Percentiles rank a stretch among this genome's conserved stretches.
Evolutionary conservation across 1,139 yeast species (phyloP).

Genomic region (Debaryomycetaceae sp.): DNA sequence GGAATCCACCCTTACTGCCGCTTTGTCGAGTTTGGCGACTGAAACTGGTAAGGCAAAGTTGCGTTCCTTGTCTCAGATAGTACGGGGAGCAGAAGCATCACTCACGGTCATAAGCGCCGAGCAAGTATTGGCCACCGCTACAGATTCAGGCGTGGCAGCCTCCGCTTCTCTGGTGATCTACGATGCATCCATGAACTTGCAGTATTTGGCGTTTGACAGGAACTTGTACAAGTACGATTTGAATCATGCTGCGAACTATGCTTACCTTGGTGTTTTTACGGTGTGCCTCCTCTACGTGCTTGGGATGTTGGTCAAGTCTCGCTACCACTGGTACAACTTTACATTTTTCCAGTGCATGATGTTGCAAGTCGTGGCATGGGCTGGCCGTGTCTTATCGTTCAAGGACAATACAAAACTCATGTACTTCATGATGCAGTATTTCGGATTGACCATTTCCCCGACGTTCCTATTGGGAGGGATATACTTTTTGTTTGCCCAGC

Average conservation of each 20-base stretch:
- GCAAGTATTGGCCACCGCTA: conserved; percentile 27
- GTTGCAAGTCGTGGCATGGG: conserved; percentile 62
- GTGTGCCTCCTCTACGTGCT: conserved; percentile 13
- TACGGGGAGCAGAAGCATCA: conserved; percentile 30
- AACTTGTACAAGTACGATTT: conserved; percentile 6
- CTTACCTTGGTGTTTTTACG: conserved; percentile 18
- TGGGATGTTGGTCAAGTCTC: conserved; percentile 22
- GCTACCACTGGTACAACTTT: conserved; percentile 66
- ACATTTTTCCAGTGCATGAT: conserved; percentile 51
- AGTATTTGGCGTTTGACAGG: conserved; percentile 14
- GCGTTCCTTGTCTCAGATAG: conserved; percentile 12
- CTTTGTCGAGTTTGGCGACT: too few species aligned
- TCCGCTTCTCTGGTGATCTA: conserved; percentile 22
- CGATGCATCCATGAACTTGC: conserved; percentile 21
- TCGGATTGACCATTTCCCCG: conserved; percentile 70
- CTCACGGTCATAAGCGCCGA: conserved; percentile 23
- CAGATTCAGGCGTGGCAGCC: conserved; percentile 15
- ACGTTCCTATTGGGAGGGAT: conserved; percentile 86
- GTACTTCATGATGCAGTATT: conserved; percentile 53
- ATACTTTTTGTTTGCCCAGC: conserved; percentile 65
- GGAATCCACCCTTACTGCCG: too few species aligned
- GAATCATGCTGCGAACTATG: too few species aligned
- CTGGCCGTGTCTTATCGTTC: conserved; percentile 43
- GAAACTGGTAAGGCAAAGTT: conserved; percentile 7
- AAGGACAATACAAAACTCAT: conserved; percentile 28